Base-by-base conservation (phyloP, 2,329 filamentous ascomycete genomes). In the Xylaria arbuscula region DNA sequence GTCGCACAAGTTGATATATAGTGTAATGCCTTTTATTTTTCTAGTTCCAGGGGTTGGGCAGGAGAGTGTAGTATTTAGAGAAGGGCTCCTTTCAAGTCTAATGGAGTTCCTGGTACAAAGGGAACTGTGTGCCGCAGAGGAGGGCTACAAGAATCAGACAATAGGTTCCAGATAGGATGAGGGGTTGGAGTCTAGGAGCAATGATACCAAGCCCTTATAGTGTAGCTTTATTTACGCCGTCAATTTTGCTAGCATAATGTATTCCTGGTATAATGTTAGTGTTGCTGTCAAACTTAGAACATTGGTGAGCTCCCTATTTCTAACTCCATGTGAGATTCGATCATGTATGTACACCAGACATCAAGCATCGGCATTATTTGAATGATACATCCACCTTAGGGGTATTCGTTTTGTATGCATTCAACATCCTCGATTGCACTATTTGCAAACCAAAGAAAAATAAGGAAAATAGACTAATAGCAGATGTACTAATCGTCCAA, bases 401-500 rank as follows among this genome's bases (percentile, higher is more conserved):
- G 24, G 55, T 57, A 45, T 45, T 45, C 32, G 2, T 28, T 28
- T 28, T 5, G 28, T 28, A 3, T 28, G 28, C 2, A 38, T 45
- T 51, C 3, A 36, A 56, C 10, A 47, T 47, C 7, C 5, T 38
- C 13, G 9, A 56, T 63, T 60, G 36, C 38, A 10, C 22, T 58
- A 53, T 42, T 13, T 48, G 40, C 38, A 54, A 40, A 13, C 19
- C 15, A 56, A 59, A 22, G 19, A 42, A 32, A 22, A 9, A 19
- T 38, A 19, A 15, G 15, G 17, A 62, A 6, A 17, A 45, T 42
- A 42, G 40, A 28, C 40, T 7, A 50, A 70, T 11, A 58, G 19
- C 62, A 19, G 45, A 64, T 48, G 51, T 34, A 57, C 69, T 67
- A 75, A 66, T 78, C 76, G 22, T 88, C 87, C 77, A 97, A 80